phyloP scores from a whole-genome alignment of 805 yeast genomes.

The Yarrowia bubula region DNA sequence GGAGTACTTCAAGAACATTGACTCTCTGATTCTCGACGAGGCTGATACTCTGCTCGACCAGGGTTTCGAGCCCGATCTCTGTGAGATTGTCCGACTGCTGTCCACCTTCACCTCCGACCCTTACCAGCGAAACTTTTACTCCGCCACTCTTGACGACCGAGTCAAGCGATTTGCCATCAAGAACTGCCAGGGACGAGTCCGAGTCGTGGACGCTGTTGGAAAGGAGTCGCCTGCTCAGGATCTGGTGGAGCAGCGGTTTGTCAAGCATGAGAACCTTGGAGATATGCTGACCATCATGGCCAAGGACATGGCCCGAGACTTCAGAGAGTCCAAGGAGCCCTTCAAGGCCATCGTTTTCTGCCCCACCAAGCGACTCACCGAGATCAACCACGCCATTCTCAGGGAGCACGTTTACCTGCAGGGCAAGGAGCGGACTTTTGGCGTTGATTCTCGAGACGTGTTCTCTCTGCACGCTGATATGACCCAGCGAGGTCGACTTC shows the following conservation, averaged over 20 bases:
- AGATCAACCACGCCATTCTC: slow-evolving; percentile 51
- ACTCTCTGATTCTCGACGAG: slow-evolving; percentile 78
- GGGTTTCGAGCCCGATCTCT: slow-evolving; percentile 70
- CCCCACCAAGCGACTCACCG: slow-evolving; percentile 72
- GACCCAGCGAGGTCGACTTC: slow-evolving; percentile 66
- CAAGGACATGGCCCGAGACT: slow-evolving; percentile 45
- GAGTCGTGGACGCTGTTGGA: slow-evolving; percentile 66
- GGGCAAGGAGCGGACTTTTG: neutral
- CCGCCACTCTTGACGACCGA: slow-evolving; percentile 78
- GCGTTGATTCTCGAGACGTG: slow-evolving; percentile 23
- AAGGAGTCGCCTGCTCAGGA: slow-evolving; percentile 77
- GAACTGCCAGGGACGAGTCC: slow-evolving; percentile 39
- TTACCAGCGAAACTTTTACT: slow-evolving; percentile 68
- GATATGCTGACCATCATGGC: slow-evolving; percentile 58
- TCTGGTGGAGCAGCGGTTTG: slow-evolving; percentile 66
- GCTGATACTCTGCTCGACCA: slow-evolving; percentile 84
- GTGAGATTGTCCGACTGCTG: slow-evolving; percentile 53
- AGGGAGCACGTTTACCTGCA: slow-evolving; percentile 13
- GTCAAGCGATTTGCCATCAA: slow-evolving; percentile 66
- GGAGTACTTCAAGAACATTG: slow-evolving; percentile 52
- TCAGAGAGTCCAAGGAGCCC: slow-evolving; percentile 30
- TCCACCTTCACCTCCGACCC: slow-evolving; percentile 38
- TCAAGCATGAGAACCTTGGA: slow-evolving; percentile 53
- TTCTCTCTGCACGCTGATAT: slow-evolving; percentile 65
- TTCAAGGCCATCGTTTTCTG: slow-evolving; percentile 82